Conservation (phyloP, 441 rosid genomes). For the Kokia cookei region DNA sequence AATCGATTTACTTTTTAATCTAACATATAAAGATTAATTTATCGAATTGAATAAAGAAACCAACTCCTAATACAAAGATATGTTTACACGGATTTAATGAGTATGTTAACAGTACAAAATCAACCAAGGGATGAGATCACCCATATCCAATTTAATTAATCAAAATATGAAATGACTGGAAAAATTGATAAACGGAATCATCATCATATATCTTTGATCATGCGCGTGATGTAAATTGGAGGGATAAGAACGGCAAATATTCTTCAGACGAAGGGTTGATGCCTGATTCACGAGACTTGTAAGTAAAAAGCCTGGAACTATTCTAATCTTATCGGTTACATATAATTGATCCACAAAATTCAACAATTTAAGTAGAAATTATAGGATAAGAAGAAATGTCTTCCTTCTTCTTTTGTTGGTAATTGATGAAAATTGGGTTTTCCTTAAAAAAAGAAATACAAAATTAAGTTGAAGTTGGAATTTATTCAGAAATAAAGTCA, state of each 20-base stretch:
- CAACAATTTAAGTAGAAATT: no score
- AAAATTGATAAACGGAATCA: neutral
- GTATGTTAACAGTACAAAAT: neutral
- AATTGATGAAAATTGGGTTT: no score
- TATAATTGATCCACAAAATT: no score
- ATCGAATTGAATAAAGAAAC: no score
- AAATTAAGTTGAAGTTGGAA: no score
- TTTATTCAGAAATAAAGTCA: no score
- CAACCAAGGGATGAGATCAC: neutral
- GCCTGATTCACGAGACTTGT: neutral
- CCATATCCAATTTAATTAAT: slow-evolving; percentile 1
- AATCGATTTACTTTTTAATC: no score
- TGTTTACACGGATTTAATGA: neutral
- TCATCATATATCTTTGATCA: neutral
- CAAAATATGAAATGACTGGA: neutral
- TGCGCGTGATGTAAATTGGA: neutral
- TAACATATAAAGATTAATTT: no score
- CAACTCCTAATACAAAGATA: no score
- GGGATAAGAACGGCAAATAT: neutral
- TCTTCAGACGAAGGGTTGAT: neutral
- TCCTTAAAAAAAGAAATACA: no score
- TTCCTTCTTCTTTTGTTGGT: no score
- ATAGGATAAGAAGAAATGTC: no score
- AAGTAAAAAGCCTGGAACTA: neutral
- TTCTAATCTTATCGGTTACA: neutral